These are phyloP conservation scores for Dictyophora rubrovolvata DNA, from an alignment of 768 basidiomycete species.

Conservation along the genomic window DNA sequence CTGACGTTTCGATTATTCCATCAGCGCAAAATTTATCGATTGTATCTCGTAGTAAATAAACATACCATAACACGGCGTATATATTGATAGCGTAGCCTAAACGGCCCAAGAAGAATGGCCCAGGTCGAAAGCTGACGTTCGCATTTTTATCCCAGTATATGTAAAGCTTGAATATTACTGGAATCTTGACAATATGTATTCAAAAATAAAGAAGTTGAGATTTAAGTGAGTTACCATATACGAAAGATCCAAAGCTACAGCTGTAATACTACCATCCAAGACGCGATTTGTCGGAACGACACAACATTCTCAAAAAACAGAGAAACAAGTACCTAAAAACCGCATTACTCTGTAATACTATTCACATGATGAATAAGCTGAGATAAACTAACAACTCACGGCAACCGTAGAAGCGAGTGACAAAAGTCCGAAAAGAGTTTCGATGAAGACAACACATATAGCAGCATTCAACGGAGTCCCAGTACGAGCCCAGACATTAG, in stretches of 20 bases:
- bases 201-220: background rate
- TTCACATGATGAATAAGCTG: background rate
- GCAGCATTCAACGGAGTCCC: slow-evolving; percentile 14
- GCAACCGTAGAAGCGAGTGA: slow-evolving; percentile 14
- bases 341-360: slow-evolving; percentile 12
- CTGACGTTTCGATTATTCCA: background rate
- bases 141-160: background rate
- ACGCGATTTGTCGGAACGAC: background rate
- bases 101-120: slow-evolving; percentile 13
- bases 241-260: slow-evolving; percentile 13
- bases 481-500: slow-evolving; percentile 13
- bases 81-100: slow-evolving; percentile 13
- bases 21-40: background rate
- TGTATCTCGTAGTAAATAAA: background rate
- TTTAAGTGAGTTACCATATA: slow-evolving; percentile 3
- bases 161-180: slow-evolving; percentile 9
- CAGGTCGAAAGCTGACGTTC: slow-evolving; percentile 11
- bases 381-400: background rate
- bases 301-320: background rate
- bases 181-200: slow-evolving; percentile 6
- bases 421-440: slow-evolving; percentile 13
- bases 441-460: slow-evolving; percentile 12
- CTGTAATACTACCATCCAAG: slow-evolving; percentile 9
- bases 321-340: slow-evolving; percentile 12
- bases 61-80: slow-evolving; percentile 14